Evolutionary conservation across 1,284 basidiomycete species (phyloP).

Genomic region (Stygiomarasmius scandens): DNA sequence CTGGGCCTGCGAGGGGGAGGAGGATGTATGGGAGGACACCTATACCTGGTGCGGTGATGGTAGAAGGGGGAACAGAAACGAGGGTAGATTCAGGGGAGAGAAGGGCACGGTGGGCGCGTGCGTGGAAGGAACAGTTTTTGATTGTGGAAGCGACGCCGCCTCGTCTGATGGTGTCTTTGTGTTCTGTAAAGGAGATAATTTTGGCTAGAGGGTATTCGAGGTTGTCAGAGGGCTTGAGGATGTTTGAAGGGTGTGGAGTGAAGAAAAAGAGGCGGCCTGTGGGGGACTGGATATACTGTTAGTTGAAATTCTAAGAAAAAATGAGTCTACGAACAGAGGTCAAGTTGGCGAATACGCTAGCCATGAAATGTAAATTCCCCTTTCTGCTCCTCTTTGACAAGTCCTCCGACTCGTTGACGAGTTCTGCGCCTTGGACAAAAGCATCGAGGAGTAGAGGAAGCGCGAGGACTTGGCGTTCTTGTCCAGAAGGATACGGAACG

Average conservation of each 20-base stretch:
- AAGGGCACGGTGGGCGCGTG: conserved; percentile 68
- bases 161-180: conserved; percentile 81
- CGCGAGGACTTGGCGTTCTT: conserved; percentile 60
- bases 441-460: conserved; percentile 84
- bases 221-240: conserved; percentile 36
- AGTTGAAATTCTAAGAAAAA: neutral
- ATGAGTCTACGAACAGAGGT: conserved; percentile 59
- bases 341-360: conserved; percentile 91
- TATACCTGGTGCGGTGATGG: conserved; percentile 71
- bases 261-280: conserved; percentile 74
- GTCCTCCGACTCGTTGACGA: conserved; percentile 46
- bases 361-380: conserved; percentile 84
- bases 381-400: conserved; percentile 61
- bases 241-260: conserved; percentile 52
- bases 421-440: conserved; percentile 73
- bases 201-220: conserved; percentile 83
- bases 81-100: conserved; percentile 59
- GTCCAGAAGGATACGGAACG: conserved; percentile 61
- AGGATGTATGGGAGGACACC: conserved; percentile 84
- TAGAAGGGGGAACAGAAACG: conserved; percentile 57
- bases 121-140: conserved; percentile 83
- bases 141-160: conserved; percentile 85
- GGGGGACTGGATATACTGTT: conserved; percentile 48
- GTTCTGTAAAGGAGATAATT: conserved; percentile 86
- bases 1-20: conserved; percentile 90